These are phyloP conservation scores for Neocallimastix lanati DNA, from an alignment of 192 early-diverging fungal genomes.

Conservation along the genomic window DNA sequence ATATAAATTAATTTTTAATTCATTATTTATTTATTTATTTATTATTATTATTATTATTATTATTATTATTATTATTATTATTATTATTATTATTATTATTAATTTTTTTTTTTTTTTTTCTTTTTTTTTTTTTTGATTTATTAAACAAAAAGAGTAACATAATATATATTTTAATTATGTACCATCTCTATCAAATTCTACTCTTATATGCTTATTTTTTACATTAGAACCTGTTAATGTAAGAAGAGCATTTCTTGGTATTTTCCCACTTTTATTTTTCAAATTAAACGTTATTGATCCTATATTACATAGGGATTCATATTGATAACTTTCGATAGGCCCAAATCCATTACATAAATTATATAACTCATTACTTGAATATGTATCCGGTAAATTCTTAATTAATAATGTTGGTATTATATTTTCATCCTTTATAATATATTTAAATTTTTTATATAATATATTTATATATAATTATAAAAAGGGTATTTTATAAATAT, in stretches of 20 bases:
- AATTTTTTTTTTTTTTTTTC: too few species aligned
- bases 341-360: not conserved
- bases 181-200: not conserved
- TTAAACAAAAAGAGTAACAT: too few species aligned
- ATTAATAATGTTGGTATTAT: not conserved
- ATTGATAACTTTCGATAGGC: not conserved
- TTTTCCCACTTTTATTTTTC: not conserved
- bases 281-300: not conserved
- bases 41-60: too few species aligned
- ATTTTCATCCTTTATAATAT: not conserved
- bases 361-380: not conserved
- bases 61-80: too few species aligned
- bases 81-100: too few species aligned
- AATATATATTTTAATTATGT: too few species aligned
- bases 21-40: too few species aligned
- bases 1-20: too few species aligned
- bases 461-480: too few species aligned
- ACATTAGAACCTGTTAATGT: not conserved
- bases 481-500: too few species aligned
- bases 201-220: not conserved
- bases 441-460: too few species aligned
- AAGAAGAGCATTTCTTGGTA: not conserved
- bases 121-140: too few species aligned
- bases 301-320: not conserved
- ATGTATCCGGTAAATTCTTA: not conserved